Evolutionary conservation across 148 eudicot species (phyloP).

Genomic region (Rhododendron williamsianum): DNA sequence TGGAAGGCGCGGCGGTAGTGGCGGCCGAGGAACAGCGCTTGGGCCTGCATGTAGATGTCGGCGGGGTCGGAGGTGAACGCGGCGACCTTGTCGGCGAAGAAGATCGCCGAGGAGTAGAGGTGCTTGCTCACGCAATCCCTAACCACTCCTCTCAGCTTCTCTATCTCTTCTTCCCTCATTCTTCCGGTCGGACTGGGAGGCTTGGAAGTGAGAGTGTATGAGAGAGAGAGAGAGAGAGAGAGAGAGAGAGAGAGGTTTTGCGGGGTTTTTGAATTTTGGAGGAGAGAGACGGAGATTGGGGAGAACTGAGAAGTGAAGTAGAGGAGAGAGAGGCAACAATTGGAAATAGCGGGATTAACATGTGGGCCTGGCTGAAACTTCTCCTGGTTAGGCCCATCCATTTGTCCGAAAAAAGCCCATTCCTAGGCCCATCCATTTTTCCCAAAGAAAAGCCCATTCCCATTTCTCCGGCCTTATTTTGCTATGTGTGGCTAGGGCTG

Average conservation of each 20-base stretch:
- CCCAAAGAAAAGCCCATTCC: too few species aligned
- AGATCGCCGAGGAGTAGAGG: slow-evolving; percentile 86
- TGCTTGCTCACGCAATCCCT: slow-evolving; percentile 94
- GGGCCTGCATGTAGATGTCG: slow-evolving; percentile 93
- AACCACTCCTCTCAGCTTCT: slow-evolving; percentile 77
- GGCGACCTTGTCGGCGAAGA: slow-evolving; percentile 91
- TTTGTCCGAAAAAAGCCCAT: too few species aligned
- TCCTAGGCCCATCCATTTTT: too few species aligned
- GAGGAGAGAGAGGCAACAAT: neutral
- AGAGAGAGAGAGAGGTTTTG: neutral
- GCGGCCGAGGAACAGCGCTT: slow-evolving; percentile 88
- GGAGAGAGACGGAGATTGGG: neutral
- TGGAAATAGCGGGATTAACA: neutral
- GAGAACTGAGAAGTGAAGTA: neutral
- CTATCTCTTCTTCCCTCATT: slow-evolving; percentile 82
- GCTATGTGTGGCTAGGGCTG: too few species aligned
- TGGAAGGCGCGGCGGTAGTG: slow-evolving; percentile 93
- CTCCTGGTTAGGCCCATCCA: too few species aligned
- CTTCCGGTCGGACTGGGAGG: neutral
- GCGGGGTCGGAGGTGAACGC: slow-evolving; percentile 79
- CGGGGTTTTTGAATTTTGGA: neutral
- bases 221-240: neutral
- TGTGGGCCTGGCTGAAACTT: too few species aligned
- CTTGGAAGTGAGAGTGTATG: too few species aligned
- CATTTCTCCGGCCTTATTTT: too few species aligned